Conservation (phyloP, 2,329 filamentous ascomycete species). For the Fusarium annulatum region DNA sequence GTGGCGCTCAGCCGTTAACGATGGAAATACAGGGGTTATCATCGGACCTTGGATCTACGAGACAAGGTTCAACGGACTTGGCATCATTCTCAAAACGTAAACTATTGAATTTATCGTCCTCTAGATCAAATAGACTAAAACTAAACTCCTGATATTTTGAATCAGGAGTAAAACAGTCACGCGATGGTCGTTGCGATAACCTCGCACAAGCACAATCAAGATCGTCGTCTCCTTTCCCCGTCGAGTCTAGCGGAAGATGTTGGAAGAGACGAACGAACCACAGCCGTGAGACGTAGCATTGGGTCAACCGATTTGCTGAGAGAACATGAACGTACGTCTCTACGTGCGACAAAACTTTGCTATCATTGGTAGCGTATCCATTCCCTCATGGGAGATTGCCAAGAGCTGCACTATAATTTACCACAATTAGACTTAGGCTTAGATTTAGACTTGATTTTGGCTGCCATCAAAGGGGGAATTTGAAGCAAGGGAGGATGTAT, state of each 20-base stretch:
- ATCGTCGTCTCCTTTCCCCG: neutral
- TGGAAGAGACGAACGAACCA: slow-evolving; percentile 24
- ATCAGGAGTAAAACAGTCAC: neutral
- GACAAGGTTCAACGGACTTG: neutral
- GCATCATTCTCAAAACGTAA: neutral
- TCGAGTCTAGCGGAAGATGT: slow-evolving; percentile 4
- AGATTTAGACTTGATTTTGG: slow-evolving; percentile 9
- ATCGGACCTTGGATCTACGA: neutral
- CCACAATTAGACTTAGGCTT: slow-evolving; percentile 8
- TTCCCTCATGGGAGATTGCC: neutral
- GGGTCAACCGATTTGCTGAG: slow-evolving; percentile 19
- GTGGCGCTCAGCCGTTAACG: slow-evolving; percentile 11
- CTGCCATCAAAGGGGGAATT: neutral
- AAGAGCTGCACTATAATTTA: neutral
- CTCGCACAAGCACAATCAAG: neutral
- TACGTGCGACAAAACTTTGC: slow-evolving; percentile 17
- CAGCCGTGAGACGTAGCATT: neutral
- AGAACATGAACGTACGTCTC: neutral
- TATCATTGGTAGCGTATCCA: neutral
- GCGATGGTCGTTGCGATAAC: neutral
- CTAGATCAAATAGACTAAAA: neutral
- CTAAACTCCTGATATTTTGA: neutral
- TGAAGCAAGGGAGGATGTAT: slow-evolving; percentile 7
- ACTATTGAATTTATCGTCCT: neutral
- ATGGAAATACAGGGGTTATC: slow-evolving; percentile 7